Base-by-base conservation (phyloP, 768 basidiomycete species). In the Cystobasidium ongulense region DNA sequence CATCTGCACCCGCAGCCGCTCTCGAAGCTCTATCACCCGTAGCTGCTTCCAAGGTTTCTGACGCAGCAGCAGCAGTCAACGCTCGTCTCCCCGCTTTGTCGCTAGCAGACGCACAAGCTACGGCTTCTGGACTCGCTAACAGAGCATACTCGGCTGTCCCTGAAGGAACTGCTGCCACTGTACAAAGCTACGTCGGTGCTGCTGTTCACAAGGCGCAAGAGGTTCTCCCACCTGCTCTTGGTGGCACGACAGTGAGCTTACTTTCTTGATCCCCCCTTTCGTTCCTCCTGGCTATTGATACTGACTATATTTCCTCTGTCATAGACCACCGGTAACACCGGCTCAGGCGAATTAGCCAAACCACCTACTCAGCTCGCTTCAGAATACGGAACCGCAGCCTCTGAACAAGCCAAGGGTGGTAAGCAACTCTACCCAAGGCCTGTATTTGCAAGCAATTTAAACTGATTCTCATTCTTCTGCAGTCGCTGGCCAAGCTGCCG, bases 1-100 rank as follows among this genome's bases (percentile, higher is more conserved):
- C 70, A 38, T 74, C 71, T 29, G 74, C 74, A 17, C 74, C 74
- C 23, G 54, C 53, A 25, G 74, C 74, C 4, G 66, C 66, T 27
- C 23, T 52, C 10, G 74, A 75, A 50, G 66, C 43, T n/a, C 15
- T 63, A 29, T 61, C 71, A 4, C 68, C 68, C 31, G 54, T 33
- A 57, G 68, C 68, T 3, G 68, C 68, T 17, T n/a, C 31, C 27
- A 71, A 71, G 36, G 35, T 46, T 36, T 54, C 50, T 21, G 68
- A 71, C 39, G 68, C 50, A 35, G 68, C 54, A n/a, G 68, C 68
- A 29, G 29, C 43, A 52, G 53, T 71, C 53, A n/a, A n/a, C 27
- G 33, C 68, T 23, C n/a, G 43, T n/a, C 25, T 71, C 11, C 68
- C 68, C 13, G 68, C 68, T 23, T 11, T 71, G 1, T 57, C 53